These are phyloP conservation scores for Spergularia azorica DNA, from an alignment of 179 eudicot species.

Conservation along the genomic window DNA sequence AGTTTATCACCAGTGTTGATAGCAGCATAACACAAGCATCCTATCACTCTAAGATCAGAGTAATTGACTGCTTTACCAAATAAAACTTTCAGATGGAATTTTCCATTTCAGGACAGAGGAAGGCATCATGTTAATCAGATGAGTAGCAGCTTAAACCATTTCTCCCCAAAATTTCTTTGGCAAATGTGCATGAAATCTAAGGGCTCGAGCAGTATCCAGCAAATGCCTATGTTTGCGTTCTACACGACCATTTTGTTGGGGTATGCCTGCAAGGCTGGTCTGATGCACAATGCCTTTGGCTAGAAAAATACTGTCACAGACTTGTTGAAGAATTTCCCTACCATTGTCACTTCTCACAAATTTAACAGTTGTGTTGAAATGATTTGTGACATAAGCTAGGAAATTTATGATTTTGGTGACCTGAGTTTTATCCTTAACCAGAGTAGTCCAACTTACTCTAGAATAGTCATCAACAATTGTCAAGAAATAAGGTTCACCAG, in stretches of 20 bases:
- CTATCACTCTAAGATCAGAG: not conserved
- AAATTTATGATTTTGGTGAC: not conserved
- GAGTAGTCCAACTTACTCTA: not conserved
- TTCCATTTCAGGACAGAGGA: not conserved
- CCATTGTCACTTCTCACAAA: not conserved
- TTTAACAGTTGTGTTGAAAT: not conserved
- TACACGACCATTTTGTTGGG: not conserved
- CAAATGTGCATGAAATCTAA: not conserved
- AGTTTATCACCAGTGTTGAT: not conserved
- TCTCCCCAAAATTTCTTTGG: not conserved
- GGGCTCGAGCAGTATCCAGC: not conserved
- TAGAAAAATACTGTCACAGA: not conserved
- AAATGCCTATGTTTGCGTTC: not conserved
- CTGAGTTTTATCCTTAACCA: not conserved
- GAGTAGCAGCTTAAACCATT: not conserved
- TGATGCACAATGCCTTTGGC: not conserved
- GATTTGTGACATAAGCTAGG: not conserved
- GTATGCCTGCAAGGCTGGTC: not conserved
- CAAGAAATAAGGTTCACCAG: not conserved
- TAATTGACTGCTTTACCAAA: not conserved
- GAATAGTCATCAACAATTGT: not conserved
- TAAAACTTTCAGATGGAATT: not conserved
- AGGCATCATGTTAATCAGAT: not conserved
- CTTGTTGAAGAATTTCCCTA: not conserved
- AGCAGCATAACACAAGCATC: not conserved